Base-by-base conservation (phyloP, 345 rosid genomes). In the Citrus mangshanensis region DNA sequence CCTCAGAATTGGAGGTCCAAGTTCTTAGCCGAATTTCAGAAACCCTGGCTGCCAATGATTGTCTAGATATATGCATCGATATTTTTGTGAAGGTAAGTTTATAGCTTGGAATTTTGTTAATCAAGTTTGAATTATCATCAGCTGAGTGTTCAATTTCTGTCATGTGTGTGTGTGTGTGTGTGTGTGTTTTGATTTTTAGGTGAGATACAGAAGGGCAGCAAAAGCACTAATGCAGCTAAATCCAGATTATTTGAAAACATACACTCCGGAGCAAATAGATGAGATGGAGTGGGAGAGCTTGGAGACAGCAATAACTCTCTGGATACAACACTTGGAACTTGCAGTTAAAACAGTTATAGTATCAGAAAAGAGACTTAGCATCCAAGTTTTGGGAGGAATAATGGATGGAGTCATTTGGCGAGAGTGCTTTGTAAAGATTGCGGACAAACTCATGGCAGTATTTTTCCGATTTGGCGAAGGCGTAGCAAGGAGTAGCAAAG, bases 381-480 rank as follows among this genome's bases (percentile, higher is more conserved):
- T 78, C 68, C 86, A 81, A 80, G 84, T 87, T 32, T 67, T 89
- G 62, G 87, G 87, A 80, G 82, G 81, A 54, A 32, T 89, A 18
- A 25, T 89, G 79, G 91, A 85, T 22, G 91, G 87, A 61, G 74
- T 72, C 5, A 82, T 91, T 24, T 88, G 93, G 93, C 78, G 79
- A 3, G 91, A 89, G 68, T 91, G 94, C 86, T 91, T 89, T 30
- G 82, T 87, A 38, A 91, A 89, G 85, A 88, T 85, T 27, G 87
- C 92, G 0, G 91, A 89, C 75, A 91, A 89, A 78, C 85, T 91
- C 90, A 87, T 87, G 89, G 93, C 91, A 19, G 93, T 91, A 10
- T 91, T 91, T 80, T 91, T 89, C 75, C 88, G 91, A 38, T 89
- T 88, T 24, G 91, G 93, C 3, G 93, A 91, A 83, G 95, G 95